Base-by-base conservation (phyloP, 1,284 basidiomycete genomes). In the Waitea zeae region DNA sequence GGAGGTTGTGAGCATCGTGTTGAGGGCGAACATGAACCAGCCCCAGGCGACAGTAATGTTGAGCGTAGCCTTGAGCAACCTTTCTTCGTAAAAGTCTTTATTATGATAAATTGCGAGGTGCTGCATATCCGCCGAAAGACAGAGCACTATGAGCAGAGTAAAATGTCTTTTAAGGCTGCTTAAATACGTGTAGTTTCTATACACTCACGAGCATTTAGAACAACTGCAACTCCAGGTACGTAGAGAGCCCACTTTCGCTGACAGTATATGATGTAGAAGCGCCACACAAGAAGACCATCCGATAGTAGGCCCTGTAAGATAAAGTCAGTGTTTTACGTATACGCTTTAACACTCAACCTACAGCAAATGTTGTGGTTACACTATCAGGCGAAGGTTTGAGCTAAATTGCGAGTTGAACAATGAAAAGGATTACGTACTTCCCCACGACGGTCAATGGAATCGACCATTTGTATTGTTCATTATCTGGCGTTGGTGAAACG, bases 1-100 rank as follows among this genome's bases (percentile, higher is more conserved):
- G 9, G 39, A 41, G 7, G 42, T 42, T 0, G 43, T 48, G 18
- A 47, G 39, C n/a, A 42, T 17, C 0, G 47, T 44, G 30, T 47
- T 49, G 31, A 39, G 38, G 17, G 31, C 17, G 40, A 47, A 47
- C 34, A 44, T 45, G 41, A 42, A 40, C 44, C 44, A 49, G 12
- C 46, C 47, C 47, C 47, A 49, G 1, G 42, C 47, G 2, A 46
- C 43, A 3, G 44, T 44, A 20, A 49, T 45, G 17, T 45, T 14
- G 13, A 45, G 33, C 4, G 47, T 40, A 15, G 43, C 36, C 11
- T 39, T 36, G 6, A 43, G 36, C 3, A 47, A 31, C 12, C 31
- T 42, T 20, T 39, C 37, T 18, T 47, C 38, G 38, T 49, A 49
- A n/a, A 41, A 32, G 5, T 39, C 32, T 17, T 28, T 15, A 36